These are phyloP conservation scores for Orbilia javanica DNA, from an alignment of 2,329 filamentous ascomycete genomes.

Conservation along the genomic window DNA sequence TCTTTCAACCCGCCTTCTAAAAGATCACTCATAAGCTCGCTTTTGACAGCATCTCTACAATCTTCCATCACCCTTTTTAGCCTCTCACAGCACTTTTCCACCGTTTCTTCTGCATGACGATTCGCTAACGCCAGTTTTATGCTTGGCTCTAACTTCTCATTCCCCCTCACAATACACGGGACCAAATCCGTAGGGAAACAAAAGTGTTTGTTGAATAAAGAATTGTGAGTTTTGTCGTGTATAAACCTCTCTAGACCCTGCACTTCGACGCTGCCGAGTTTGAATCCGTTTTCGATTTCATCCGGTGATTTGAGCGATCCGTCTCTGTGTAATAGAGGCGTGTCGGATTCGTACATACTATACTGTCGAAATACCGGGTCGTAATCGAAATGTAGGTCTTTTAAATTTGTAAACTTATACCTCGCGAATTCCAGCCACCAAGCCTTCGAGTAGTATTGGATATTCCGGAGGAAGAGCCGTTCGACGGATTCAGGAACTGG, in stretches of 20 bases:
- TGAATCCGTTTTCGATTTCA: background rate
- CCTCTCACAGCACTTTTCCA: background rate
- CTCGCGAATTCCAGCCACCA: constrained; percentile 10
- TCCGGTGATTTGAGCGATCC: background rate
- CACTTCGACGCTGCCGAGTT: background rate
- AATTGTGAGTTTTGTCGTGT: background rate
- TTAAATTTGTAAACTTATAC: background rate
- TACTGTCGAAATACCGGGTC: background rate
- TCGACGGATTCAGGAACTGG: background rate
- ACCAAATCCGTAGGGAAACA: constrained; percentile 8
- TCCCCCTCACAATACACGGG: background rate
- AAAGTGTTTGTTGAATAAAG: background rate
- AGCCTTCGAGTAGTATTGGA: background rate
- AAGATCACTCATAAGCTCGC: background rate
- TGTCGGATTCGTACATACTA: constrained; percentile 1
- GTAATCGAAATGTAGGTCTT: background rate
- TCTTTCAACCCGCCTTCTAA: background rate
- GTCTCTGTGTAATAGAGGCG: background rate
- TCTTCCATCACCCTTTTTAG: background rate
- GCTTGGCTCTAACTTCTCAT: background rate
- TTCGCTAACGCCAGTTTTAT: background rate
- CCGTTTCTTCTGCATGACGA: background rate
- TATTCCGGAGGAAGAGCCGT: background rate
- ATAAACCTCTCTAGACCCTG: background rate
- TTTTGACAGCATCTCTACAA: background rate